Evolutionary conservation across 2,329 filamentous ascomycete species (phyloP), one percentile per base, ranked within the genome.

Genomic region (Nannizzia gypsea): DNA sequence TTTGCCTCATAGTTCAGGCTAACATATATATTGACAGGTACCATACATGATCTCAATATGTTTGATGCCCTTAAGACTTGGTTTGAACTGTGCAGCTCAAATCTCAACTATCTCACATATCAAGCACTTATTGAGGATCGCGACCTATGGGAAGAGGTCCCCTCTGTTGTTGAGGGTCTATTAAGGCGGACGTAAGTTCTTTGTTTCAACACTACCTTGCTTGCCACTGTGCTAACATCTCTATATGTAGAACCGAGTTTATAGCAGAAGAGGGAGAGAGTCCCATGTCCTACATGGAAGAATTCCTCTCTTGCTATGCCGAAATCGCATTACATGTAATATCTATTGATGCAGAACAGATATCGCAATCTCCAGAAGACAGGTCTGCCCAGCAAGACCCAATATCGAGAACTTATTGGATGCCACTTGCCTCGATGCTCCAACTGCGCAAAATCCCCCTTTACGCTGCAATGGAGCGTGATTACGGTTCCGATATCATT

Each of bases 141-240:
- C 24, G 73, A 76, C 3, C 76, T 79, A 61, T 79, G 77, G 76
- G 71, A 74, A 34, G 69, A 73, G 13, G 56, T 79, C 6, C 76
- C 77, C 9, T 62, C 61, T 2, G 46, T 78, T 17, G 60, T 76
- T 22, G 74, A 77, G 60, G 63, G 62, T 48, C 62, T 79, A 28
- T 63, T 78, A 56, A 71, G 72, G 59, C 69, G 77, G 67, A 60
- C 63, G 72, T 76, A 70, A 67, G 69, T 40, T 20, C 28, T 9
- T 5, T 22, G 1, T 9, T 15, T 46, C 9, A 15, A 17, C 8
- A 57, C 8, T 8, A 17, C 22, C 26, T 11, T 38, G 15, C 36
- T 56, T 44, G 38, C 1, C 13, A 50, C 44, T 24, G 34, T 5
- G 34, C 28, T 57, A 28, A 58, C 34, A 36, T 54, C 11, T 9